Conservation (phyloP, 345 rosid species). For the Stellera chamaejasme region DNA sequence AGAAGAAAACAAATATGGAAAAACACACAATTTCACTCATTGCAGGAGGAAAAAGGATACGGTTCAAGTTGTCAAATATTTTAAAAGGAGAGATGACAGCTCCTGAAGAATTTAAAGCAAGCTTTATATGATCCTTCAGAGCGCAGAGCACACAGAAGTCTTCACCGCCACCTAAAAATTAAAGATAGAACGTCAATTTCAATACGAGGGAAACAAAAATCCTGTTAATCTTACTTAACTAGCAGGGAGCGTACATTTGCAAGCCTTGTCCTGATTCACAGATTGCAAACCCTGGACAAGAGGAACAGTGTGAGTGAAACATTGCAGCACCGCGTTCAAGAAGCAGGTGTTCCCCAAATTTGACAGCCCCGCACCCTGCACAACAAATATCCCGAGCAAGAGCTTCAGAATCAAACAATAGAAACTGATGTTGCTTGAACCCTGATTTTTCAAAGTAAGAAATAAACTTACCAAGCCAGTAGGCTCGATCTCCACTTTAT, state of each 20-base stretch:
- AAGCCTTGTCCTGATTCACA: slow-evolving; percentile 28
- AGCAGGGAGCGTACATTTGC: slow-evolving; percentile 32
- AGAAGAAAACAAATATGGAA: not conserved
- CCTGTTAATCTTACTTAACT: not conserved
- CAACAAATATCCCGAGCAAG: slow-evolving; percentile 1
- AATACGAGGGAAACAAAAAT: not conserved
- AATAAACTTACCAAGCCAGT: slow-evolving; percentile 21
- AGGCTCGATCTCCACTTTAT: not conserved
- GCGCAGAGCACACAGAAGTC: slow-evolving; percentile 50
- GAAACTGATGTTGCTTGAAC: not conserved
- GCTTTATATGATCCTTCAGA: slow-evolving; percentile 46
- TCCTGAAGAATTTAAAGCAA: slow-evolving; percentile 40
- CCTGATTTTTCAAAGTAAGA: not conserved
- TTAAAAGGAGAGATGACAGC: slow-evolving; percentile 32
- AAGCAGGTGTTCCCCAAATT: slow-evolving; percentile 88
- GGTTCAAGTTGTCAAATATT: slow-evolving; percentile 43
- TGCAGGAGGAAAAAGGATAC: slow-evolving; percentile 43
- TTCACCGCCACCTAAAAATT: slow-evolving; percentile 37
- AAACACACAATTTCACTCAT: not conserved
- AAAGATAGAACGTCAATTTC: slow-evolving; percentile 3
- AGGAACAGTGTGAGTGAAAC: slow-evolving; percentile 83
- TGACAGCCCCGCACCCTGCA: slow-evolving; percentile 76
- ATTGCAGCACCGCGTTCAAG: slow-evolving; percentile 76
- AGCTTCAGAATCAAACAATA: too few relatives aligned
- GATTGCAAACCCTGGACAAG: slow-evolving; percentile 46